phyloP scores from a whole-genome alignment of 1,284 basidiomycete genomes.

The Anthracocystis setariae region DNA sequence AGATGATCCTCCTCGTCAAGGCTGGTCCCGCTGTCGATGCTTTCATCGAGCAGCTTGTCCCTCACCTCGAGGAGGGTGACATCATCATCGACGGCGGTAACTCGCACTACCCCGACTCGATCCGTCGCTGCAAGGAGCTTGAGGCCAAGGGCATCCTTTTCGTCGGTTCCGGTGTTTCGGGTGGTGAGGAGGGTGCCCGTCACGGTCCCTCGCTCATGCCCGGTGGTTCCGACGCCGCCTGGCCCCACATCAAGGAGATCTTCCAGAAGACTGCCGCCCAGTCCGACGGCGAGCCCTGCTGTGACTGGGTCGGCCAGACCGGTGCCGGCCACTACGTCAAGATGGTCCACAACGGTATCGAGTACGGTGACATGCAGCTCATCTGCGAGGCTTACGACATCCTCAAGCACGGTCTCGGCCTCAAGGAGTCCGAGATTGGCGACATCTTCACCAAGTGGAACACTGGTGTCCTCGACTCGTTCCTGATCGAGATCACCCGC shows the following conservation, averaged over 20 bases:
- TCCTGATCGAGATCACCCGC: conserved; percentile 88
- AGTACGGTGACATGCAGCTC: conserved; percentile 99
- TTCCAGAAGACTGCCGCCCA: conserved; percentile 98
- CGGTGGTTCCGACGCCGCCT: conserved; percentile 91
- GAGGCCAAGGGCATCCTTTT: conserved; percentile 94
- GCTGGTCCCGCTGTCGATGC: conserved; percentile 74
- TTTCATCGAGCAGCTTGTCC: conserved; percentile 73
- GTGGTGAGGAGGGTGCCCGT: conserved; percentile 98
- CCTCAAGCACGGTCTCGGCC: conserved; percentile 92
- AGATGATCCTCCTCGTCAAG: conserved; percentile 94
- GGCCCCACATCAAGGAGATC: conserved; percentile 97
- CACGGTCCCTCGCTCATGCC: conserved; percentile 99
- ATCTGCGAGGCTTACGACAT: conserved; percentile 89
- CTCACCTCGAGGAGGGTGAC: conserved; percentile 76
- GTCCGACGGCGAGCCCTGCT: conserved; percentile 94
- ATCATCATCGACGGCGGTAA: conserved; percentile 99
- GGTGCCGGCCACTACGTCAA: conserved; percentile 96
- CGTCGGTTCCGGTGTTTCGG: conserved; percentile 98
- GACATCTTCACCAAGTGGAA: conserved; percentile 78
- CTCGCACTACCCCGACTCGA: conserved; percentile 98
- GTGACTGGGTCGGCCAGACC: conserved; percentile 98
- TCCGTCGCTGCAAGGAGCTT: conserved; percentile 91
- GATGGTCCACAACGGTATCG: conserved; percentile 96
- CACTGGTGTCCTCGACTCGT: conserved; percentile 98
- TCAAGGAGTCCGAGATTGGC: conserved; percentile 69